Percentiles rank a stretch among this genome's conserved stretches.
Evolutionary conservation across 176 grass and related monocot genomes (phyloP).

Genomic region (Bolboschoenus planiculmis): DNA sequence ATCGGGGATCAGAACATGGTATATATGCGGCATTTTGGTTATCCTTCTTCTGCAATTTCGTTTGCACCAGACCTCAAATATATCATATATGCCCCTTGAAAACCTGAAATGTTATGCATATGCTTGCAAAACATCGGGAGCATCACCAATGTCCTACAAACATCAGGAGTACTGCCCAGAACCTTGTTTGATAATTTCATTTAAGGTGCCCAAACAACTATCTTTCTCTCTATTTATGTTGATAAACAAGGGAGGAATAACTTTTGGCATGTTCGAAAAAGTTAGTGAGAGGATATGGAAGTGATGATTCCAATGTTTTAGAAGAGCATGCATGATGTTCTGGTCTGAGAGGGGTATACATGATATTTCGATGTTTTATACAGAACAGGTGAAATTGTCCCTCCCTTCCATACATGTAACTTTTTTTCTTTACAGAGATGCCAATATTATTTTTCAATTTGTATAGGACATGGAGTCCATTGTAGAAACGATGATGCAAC

Average conservation of each 20-base stretch:
- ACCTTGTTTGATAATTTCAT: background rate
- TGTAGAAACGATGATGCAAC: conserved; percentile 97
- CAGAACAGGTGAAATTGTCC: background rate
- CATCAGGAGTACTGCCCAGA: background rate
- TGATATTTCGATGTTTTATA: background rate
- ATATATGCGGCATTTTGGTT: background rate
- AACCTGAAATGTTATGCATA: background rate
- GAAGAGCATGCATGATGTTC: background rate
- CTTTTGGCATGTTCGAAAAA: background rate
- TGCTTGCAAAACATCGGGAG: background rate
- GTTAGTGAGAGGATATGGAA: background rate
- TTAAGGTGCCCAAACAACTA: background rate
- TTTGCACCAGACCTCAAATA: background rate
- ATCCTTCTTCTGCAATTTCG: background rate
- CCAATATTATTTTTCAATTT: conserved; percentile 17
- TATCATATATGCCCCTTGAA: background rate
- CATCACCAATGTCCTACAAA: background rate
- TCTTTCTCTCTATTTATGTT: background rate
- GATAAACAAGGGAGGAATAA: background rate
- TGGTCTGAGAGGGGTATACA: background rate
- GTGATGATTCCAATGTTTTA: background rate
- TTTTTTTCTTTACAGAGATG: background rate
- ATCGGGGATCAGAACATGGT: background rate
- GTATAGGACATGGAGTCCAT: conserved; percentile 83
- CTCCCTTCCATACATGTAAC: background rate